Base-by-base conservation (phyloP, 306 rosid species). In the Rubus idaeus region DNA sequence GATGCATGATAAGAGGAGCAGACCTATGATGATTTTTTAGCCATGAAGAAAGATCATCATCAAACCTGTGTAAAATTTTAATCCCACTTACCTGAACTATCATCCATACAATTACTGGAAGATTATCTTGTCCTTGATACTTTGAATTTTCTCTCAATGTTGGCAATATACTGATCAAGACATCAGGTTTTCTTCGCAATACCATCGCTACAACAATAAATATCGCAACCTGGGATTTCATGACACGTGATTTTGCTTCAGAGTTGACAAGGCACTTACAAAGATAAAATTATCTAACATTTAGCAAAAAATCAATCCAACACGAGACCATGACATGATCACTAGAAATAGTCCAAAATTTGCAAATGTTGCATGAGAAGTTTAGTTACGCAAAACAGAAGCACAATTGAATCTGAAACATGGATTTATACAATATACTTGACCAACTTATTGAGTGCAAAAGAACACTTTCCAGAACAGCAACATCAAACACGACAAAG, bases 91-190 rank as follows among this genome's bases (percentile, higher is more conserved):
- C 98, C 97, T 95, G 98, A 80, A 82, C 80, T 75, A 86, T 69
- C 88, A 92, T 88, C 98, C 98, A 92, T 50, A 84, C 86, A 60
- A 87, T 80, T 78, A 95, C 83, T 71, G 93, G 86, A 81, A 95
- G 96, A 83, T 89, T 92, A 87, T 95, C 98, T 73, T 89, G 97
- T 73, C 96, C 98, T 88, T 89, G 95, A 86, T 89, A 95, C 83
- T 90, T 92, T 10, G 86, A 23, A 84, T 79, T 81, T 70, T 95
- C 97, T 80, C 85, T 91, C 82, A 95, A 79, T 21, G 80, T 82
- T 35, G 93, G 93, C 82, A 90, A 87, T 46, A 88, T 76, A 51
- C 75, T 23, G 46, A 82, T 78, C 75, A 92, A 87, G 66, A 83
- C 91, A 78, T 95, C 98, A 44, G 98, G 98, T 82, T 87, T 95